Evolutionary conservation across 495 filamentous ascomycete species (phyloP), one percentile per base, ranked within the genome.

Genomic region (Penicillium taxi): DNA sequence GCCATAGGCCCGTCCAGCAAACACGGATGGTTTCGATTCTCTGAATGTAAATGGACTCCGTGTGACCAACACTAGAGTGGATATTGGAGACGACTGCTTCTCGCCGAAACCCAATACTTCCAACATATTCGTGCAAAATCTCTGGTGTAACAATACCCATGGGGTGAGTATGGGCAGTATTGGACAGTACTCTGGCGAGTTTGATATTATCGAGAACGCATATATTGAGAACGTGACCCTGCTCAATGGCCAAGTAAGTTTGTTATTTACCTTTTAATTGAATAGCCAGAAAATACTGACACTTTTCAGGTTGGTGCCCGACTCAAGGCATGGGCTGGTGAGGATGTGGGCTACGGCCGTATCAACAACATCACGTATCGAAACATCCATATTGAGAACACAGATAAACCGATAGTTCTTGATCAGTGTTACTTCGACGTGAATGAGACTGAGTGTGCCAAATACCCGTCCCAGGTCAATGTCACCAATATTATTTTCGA

Each of bases 11-110:
- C 49, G 58, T 3, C 65, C 74, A 16, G 73, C 74, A 41, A 77
- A 77, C 52, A 74, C 70, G 3, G 74, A 78, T 35, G 73, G 73
- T n/a, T 77, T 73, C 48, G 73, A 76, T 50, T 69, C 70, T 7
- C 52, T 64, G 15, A 73, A 73, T 21, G 59, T 65, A 20, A 58
- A 74, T 31, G 61, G 64, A 1, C 45, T 77, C 2, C 59, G 52
- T 1, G 69, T 75, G 8, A 67, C 65, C 16, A 68, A 73, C 37
- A 56, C 64, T 1, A 60, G 67, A 22, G 60, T 76, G 28, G 65
- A 74, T 36, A 64, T 72, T 18, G 73, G 73, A 21, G 74, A 77
- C 36, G 75, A 78, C 53, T 77, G 74, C 53, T 75, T 78, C 59
- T 69, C 68, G 5, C 69, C 72, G 8, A 78, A 78, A 44, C 67